Evolutionary conservation across 1,284 basidiomycete genomes (phyloP), one percentile per base, ranked within the genome.

Genomic region (Mrakiaceae sp.): DNA sequence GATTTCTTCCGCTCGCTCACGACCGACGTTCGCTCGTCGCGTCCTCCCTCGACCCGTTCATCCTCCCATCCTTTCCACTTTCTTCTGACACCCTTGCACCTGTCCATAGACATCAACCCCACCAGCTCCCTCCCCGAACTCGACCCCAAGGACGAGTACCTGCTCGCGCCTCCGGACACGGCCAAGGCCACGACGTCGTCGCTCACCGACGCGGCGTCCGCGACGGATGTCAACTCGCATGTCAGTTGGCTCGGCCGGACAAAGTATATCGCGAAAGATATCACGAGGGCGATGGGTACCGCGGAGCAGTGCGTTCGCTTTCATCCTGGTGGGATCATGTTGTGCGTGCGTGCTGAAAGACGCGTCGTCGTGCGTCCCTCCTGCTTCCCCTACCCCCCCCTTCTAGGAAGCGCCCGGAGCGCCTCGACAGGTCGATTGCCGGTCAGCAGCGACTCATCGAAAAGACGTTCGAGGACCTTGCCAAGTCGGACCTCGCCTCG

Each of bases 371-470:
- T n/a, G 49, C 42, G 7, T 10, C 44, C 47, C 11, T 47, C 9
- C 50, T 48, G 63, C n/a, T 64, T 49, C 58, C n/a, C n/a, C n/a
- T n/a, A n/a, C n/a, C 27, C 27, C 27, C 27, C 27, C 27, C 27
- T 2, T 27, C 27, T 8, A 8, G 9, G 39, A 61, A 52, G 50
- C 64, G 57, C 39, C 64, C 64, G 7, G 64, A 62, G 27, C 48
- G 48, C 10, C 44, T 66, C n/a, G 64, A 66, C 56, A n/a, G 55
- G 11, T 52, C 54, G 10, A n/a, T 49, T 3, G 64, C 57, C 62
- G 52, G 40, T 0, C 92, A 94, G 73, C 79, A 94, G 44, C 81
- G 82, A 61, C 84, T 87, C 61, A 92, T 97, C 67, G 87, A 92
- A 69, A 81, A 85, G 42, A 88, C 90, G 0, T 97, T 97, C 73